A percentile compares a stretch with the other conserved stretches of the same genome.
Conservation (phyloP, 306 rosid species). For the Rubus parviflorus region DNA sequence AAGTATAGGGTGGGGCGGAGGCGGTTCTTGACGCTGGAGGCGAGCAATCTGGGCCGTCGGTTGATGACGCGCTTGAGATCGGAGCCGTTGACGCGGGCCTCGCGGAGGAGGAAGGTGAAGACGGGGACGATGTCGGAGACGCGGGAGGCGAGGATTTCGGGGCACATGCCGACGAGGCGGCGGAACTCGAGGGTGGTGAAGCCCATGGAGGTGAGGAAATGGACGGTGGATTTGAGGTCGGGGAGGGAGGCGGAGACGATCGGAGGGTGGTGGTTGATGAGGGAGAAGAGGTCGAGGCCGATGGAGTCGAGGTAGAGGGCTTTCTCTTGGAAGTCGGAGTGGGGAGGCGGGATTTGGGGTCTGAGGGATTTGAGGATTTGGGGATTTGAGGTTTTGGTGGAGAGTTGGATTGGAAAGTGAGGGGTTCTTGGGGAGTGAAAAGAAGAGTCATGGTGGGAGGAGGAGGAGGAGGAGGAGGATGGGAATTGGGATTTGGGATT, state of each 20-base stretch:
- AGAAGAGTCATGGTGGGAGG: slow-evolving; percentile 18
- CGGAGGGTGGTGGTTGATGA: slow-evolving; percentile 63
- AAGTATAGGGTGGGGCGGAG: slow-evolving; percentile 92
- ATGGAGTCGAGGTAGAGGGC: slow-evolving; percentile 78
- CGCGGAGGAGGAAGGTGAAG: slow-evolving; percentile 75
- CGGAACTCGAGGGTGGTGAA: slow-evolving; percentile 63
- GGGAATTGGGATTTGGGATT: slow-evolving; percentile 10
- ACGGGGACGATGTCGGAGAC: slow-evolving; percentile 58
- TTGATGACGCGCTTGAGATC: slow-evolving; percentile 58
- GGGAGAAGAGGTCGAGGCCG: slow-evolving; percentile 72
- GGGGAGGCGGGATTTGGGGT: slow-evolving; percentile 10
- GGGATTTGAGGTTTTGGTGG: slow-evolving; percentile 14
- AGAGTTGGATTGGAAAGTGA: slow-evolving; percentile 1
- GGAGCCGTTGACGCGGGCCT: slow-evolving; percentile 54
- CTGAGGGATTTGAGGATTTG: slow-evolving; percentile 22
- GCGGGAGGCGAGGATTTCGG: slow-evolving; percentile 60
- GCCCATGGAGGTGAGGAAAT: slow-evolving; percentile 50
- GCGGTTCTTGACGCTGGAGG: slow-evolving; percentile 55
- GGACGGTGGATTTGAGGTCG: slow-evolving; percentile 62
- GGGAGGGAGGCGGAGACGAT: slow-evolving; percentile 51
- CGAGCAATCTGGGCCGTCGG: slow-evolving; percentile 85
- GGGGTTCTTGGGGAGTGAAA: background rate
- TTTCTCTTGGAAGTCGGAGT: slow-evolving; percentile 54
- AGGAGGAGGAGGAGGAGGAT: slow-evolving; percentile 4
- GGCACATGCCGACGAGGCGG: slow-evolving; percentile 76